phyloP scores from a whole-genome alignment of 1,284 basidiomycete genomes.

The Apiotrichum gamsii region DNA sequence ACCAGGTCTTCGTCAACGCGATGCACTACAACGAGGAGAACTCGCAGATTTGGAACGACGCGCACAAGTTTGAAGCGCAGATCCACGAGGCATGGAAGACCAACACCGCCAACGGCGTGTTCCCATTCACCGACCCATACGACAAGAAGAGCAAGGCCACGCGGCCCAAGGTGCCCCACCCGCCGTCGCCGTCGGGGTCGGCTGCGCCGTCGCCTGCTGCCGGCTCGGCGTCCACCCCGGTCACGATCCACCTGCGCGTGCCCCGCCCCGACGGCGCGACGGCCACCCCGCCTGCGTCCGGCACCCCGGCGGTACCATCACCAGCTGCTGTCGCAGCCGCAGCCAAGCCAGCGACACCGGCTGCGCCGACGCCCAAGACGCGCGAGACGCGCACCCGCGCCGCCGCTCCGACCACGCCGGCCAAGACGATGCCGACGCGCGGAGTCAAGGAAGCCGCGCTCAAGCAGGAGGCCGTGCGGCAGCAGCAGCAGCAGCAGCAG shows the following conservation, averaged over 20 bases:
- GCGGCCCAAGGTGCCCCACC: neutral
- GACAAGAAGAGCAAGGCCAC: constrained; percentile 6
- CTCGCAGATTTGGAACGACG: constrained; percentile 40
- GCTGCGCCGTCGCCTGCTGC: neutral
- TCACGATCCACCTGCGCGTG: constrained; percentile 12
- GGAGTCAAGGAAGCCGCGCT: neutral
- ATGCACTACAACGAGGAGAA: constrained; percentile 46
- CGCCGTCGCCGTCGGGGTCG: neutral
- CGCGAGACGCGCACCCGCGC: constrained; percentile 2
- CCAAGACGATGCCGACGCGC: constrained; percentile 3
- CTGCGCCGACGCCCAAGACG: neutral
- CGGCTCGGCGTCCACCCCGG: constrained; percentile 4
- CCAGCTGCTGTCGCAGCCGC: neutral
- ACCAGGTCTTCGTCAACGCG: constrained; percentile 47
- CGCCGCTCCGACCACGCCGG: neutral
- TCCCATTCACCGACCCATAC: constrained; percentile 20
- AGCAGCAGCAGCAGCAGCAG: too few relatives aligned
- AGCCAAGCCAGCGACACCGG: neutral
- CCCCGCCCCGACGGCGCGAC: too few relatives aligned
- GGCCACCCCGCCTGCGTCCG: too few relatives aligned
- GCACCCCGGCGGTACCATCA: too few relatives aligned
- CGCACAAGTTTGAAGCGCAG: constrained; percentile 36
- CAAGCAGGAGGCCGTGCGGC: neutral
- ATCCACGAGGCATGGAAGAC: constrained; percentile 31
- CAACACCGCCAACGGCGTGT: constrained; percentile 18